These are phyloP conservation scores for Leccinum griseonigrum DNA, from an alignment of 1,284 basidiomycete genomes.

Conservation along the genomic window DNA sequence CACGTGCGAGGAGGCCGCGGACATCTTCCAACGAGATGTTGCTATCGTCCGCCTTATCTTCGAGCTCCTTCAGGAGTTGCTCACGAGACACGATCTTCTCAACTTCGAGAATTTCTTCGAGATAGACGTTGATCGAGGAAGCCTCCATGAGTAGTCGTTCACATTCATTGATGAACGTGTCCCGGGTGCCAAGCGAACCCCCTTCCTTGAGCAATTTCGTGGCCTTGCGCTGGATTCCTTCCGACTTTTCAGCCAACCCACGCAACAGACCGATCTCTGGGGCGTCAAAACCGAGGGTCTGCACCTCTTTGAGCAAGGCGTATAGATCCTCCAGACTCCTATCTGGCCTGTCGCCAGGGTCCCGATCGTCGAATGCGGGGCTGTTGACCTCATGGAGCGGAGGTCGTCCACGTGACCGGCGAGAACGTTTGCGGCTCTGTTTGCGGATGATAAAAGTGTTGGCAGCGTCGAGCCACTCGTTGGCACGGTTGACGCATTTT, in stretches of 20 bases:
- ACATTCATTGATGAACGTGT: conserved; percentile 63
- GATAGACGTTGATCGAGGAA: conserved; percentile 72
- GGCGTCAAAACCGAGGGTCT: conserved; percentile 76
- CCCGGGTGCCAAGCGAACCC: conserved; percentile 43
- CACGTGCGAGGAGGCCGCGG: conserved; percentile 62
- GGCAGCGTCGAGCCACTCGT: conserved; percentile 81
- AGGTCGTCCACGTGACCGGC: conserved; percentile 56
- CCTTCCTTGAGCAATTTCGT: conserved; percentile 43
- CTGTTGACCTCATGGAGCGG: conserved; percentile 36
- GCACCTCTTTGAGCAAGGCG: conserved; percentile 65
- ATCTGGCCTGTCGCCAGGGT: conserved; percentile 64
- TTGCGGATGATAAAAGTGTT: conserved; percentile 71
- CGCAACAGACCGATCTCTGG: conserved; percentile 65
- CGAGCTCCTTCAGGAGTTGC: conserved; percentile 66
- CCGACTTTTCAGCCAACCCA: conserved; percentile 59
- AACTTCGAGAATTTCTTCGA: conserved; percentile 72
- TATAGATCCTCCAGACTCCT: conserved; percentile 67
- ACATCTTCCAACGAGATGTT: conserved; percentile 65
- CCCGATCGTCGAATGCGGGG: conserved; percentile 43
- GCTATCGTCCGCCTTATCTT: conserved; percentile 59
- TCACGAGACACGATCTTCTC: conserved; percentile 75
- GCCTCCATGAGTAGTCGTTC: conserved; percentile 66
- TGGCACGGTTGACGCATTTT: conserved; percentile 77
- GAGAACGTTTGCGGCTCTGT: conserved; percentile 69
- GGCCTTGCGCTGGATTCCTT: conserved; percentile 61